Percentiles rank a stretch among this genome's conserved stretches.
phyloP scores from a whole-genome alignment of 768 basidiomycete genomes.

The Russula dissimulans region DNA sequence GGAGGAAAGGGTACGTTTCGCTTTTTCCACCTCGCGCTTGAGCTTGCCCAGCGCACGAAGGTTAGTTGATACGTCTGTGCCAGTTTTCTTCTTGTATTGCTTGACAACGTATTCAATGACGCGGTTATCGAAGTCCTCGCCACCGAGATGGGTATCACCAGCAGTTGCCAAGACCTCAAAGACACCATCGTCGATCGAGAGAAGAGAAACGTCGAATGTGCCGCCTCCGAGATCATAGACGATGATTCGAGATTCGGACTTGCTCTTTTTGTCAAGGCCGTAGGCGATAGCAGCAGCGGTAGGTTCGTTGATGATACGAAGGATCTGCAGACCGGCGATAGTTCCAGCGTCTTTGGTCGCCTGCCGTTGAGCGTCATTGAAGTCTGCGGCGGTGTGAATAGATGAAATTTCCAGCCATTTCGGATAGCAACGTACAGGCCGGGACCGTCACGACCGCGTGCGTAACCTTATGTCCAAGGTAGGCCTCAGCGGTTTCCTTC shows the following conservation, averaged over 20 bases:
- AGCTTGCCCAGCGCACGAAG: conserved; percentile 46
- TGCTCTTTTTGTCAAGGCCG: conserved; percentile 89
- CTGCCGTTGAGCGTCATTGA: conserved; percentile 99
- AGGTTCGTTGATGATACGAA: conserved; percentile 97
- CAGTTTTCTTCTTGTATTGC: conserved; percentile 44
- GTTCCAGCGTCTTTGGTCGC: conserved; percentile 97
- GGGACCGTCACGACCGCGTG: conserved; percentile 98
- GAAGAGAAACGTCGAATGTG: conserved; percentile 96
- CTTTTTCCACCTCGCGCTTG: conserved; percentile 31
- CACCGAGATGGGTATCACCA: conserved; percentile 56
- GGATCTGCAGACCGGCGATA: conserved; percentile 88
- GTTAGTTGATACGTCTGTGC: conserved; percentile 41
- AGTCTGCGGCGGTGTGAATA: conserved; percentile 42
- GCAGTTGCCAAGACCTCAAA: conserved; percentile 52
- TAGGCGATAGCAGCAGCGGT: conserved; percentile 97
- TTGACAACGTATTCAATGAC: conserved; percentile 50
- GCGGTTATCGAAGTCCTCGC: conserved; percentile 43
- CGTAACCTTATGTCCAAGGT: conserved; percentile 91
- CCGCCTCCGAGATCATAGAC: conserved; percentile 98
- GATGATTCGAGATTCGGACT: conserved; percentile 87
- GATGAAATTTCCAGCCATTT: neutral
- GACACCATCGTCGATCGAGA: conserved; percentile 57
- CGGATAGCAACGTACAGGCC: conserved; percentile 51
- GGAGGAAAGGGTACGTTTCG: conserved; percentile 76
- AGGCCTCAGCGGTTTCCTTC: conserved; percentile 99